These are phyloP conservation scores for Diaporthe humulicola DNA, from an alignment of 2,329 filamentous ascomycete genomes.

Conservation along the genomic window DNA sequence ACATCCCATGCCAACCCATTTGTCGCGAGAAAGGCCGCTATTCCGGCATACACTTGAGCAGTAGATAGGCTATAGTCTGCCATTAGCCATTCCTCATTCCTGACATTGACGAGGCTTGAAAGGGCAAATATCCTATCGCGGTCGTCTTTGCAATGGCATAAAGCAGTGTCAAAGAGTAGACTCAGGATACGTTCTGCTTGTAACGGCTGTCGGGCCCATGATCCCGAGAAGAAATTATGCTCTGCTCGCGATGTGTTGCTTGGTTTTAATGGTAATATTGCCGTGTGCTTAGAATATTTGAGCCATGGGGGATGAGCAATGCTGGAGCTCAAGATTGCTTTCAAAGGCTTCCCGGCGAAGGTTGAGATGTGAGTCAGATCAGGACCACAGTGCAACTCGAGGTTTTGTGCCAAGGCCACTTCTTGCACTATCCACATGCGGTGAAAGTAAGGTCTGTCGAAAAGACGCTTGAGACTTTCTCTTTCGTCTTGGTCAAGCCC, in stretches of 20 bases:
- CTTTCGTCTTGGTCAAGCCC: background rate
- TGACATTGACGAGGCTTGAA: background rate
- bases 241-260: background rate
- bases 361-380: background rate
- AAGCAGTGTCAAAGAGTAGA: background rate
- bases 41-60: background rate
- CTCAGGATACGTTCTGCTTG: no score
- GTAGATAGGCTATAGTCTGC: background rate
- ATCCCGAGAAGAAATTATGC: no score
- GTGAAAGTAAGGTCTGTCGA: background rate
- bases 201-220: no score
- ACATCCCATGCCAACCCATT: background rate
- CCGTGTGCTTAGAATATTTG: background rate
- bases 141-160: background rate
- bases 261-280: background rate
- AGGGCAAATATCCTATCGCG: background rate
- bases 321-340: background rate
- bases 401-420: background rate
- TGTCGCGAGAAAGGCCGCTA: background rate
- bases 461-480: background rate
- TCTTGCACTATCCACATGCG: background rate
- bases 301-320: background rate
- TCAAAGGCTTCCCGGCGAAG: background rate
- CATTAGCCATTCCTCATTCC: background rate
- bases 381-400: background rate